These are phyloP conservation scores for Gracilariopsis chorda DNA, from an alignment of 23 red algal genomes.

Conservation along the genomic window DNA sequence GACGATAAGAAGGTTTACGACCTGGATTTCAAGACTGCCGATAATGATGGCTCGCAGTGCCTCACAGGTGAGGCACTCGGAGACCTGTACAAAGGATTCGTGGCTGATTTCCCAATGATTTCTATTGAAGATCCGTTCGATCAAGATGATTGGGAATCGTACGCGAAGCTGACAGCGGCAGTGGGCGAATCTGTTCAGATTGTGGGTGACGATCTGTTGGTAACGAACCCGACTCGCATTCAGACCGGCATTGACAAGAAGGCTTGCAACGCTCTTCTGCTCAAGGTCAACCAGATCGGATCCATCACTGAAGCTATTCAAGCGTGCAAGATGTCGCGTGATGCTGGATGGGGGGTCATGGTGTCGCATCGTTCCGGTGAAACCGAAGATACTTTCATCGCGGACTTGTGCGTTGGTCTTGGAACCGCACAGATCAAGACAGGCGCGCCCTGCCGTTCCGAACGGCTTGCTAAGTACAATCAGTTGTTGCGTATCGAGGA, in stretches of 20 bases:
- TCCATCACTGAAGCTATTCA: slow-evolving; percentile 90
- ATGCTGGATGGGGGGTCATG: slow-evolving; percentile 92
- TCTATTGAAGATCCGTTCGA: slow-evolving; percentile 98
- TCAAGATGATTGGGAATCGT: slow-evolving; percentile 91
- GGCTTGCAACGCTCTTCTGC: slow-evolving; percentile 87
- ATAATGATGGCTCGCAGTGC: slow-evolving; percentile 62
- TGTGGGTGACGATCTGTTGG: slow-evolving; percentile 95
- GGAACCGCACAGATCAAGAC: slow-evolving; percentile 96
- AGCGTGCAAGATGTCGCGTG: slow-evolving; percentile 66
- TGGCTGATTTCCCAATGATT: slow-evolving; percentile 72
- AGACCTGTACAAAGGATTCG: slow-evolving; percentile 78
- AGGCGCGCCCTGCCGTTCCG: slow-evolving; percentile 89
- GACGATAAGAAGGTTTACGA: slow-evolving; percentile 71
- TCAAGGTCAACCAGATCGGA: slow-evolving; percentile 92
- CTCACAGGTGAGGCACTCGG: slow-evolving; percentile 66
- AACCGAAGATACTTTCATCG: slow-evolving; percentile 97
- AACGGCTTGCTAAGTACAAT: slow-evolving; percentile 97
- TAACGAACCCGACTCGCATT: slow-evolving; percentile 88
- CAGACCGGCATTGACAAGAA: slow-evolving; percentile 82
- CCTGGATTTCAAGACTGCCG: slow-evolving; percentile 90
- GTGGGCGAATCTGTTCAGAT: slow-evolving; percentile 87
- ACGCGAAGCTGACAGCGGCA: slow-evolving; percentile 65
- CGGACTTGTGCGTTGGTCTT: slow-evolving; percentile 93
- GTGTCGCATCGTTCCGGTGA: slow-evolving; percentile 93
- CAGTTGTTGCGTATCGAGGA: slow-evolving; percentile 97